phyloP scores from a whole-genome alignment of 2,329 filamentous ascomycete species.

The Aspergillus oerlinghausenensis region DNA sequence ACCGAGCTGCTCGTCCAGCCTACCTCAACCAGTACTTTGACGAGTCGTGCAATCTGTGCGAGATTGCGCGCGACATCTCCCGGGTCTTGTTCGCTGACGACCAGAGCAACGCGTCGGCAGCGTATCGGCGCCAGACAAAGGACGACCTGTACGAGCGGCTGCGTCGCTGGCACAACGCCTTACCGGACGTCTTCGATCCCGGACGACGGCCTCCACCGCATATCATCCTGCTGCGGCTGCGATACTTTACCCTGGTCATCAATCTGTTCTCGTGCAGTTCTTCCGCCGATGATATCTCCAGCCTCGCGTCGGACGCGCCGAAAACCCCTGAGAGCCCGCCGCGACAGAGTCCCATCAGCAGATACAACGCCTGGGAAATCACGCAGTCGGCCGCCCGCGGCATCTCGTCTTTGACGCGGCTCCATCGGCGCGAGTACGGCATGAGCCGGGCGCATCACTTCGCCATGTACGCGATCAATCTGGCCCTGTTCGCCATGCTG shows the following conservation, averaged over 20 bases:
- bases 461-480: slow-evolving; percentile 35
- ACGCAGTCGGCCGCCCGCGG: slow-evolving; percentile 26
- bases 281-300: slow-evolving; percentile 14
- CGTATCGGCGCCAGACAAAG: slow-evolving; percentile 18
- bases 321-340: slow-evolving; percentile 28
- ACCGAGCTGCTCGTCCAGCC: slow-evolving; percentile 23
- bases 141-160: slow-evolving; percentile 28
- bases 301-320: slow-evolving; percentile 15
- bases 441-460: slow-evolving; percentile 34
- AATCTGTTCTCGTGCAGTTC: slow-evolving; percentile 31
- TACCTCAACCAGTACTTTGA: slow-evolving; percentile 31
- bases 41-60: slow-evolving; percentile 30
- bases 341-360: slow-evolving; percentile 11
- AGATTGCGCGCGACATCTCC: slow-evolving; percentile 34
- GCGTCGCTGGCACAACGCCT: slow-evolving; percentile 24
- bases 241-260: slow-evolving; percentile 32
- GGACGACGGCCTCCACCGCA: slow-evolving; percentile 28
- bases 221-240: slow-evolving; percentile 29
- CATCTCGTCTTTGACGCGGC: slow-evolving; percentile 26
- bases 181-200: slow-evolving; percentile 27
- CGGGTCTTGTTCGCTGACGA: slow-evolving; percentile 25
- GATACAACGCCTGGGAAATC: slow-evolving; percentile 20
- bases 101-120: neutral
- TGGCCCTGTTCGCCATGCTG: slow-evolving; percentile 33
- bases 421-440: slow-evolving; percentile 31